Evolutionary conservation across 306 rosid species (phyloP), one percentile per base, ranked within the genome.

Genomic region (Casuarina equisetifolia): DNA sequence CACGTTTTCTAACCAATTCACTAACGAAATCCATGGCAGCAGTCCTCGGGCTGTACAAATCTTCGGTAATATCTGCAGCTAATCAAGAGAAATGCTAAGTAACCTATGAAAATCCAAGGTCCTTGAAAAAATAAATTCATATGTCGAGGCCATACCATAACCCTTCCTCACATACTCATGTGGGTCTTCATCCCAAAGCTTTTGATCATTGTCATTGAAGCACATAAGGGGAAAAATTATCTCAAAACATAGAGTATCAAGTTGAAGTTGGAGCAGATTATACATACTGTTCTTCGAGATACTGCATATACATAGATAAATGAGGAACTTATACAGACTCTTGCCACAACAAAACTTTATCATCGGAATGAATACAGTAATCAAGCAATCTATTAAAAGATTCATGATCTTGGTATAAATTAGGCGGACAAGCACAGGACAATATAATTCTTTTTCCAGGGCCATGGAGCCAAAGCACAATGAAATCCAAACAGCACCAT

Each of bases 141-240:
- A 52, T 44, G 54, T 43, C 57, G 6, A 72, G 40, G 50, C 85
- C 94, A 84, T 83, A 94, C 98, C 98, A 80, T 92, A 94, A 81
- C 98, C 98, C 89, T 94, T 94, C 86, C 97, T 88, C 77, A 94
- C 98, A 83, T 94, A 94, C 79, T 94, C 98, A 84, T 94, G 97
- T 38, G 98, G 97, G 77, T 94, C 98, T 78, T 94, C 98, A 58
- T 92, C 97, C 98, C 98, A 94, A 72, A 94, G 97, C 86, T 83
- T 90, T 81, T 89, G 97, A 82, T 94, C 98, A 70, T 85, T 88
- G 79, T 92, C 97, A 82, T 89, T 94, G 79, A 94, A 94, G 83
- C 96, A 94, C 97, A 94, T 92, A 50, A 94, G 92, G 79, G 98
- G 98, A 38, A 94, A 92, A n/a, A 92, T 91, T 75, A 94, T 85